A percentile compares a stretch with the other conserved stretches of the same genome.
phyloP scores from a whole-genome alignment of 2,329 filamentous ascomycete genomes.

The Cercospora canescens region DNA sequence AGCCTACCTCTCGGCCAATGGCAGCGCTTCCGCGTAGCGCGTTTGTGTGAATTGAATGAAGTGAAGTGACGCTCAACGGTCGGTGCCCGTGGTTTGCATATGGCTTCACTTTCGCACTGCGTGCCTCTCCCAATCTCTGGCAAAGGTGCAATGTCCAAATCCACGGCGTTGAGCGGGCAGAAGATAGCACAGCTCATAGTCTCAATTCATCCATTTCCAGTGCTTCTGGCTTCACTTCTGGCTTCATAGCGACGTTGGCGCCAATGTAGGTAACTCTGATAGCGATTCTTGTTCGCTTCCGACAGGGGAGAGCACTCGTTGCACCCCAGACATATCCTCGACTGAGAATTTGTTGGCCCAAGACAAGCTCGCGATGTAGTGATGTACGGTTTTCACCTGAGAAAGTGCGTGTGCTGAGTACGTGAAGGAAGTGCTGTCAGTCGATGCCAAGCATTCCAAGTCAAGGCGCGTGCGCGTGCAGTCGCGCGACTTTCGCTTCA shows the following conservation, averaged over 20 bases:
- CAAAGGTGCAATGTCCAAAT: no score
- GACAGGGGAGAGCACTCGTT: not conserved
- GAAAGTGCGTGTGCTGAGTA: not conserved
- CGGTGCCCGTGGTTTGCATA: not conserved
- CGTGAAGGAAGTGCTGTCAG: not conserved
- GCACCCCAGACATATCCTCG: not conserved
- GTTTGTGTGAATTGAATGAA: not conserved
- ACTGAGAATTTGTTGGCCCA: not conserved
- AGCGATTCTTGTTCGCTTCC: not conserved
- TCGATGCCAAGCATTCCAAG: conserved; percentile 1
- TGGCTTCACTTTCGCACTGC: not conserved
- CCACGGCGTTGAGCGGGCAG: not conserved
- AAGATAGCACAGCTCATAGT: not conserved
- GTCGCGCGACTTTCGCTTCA: not conserved
- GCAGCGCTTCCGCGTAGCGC: not conserved
- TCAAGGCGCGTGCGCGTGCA: not conserved
- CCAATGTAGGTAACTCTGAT: not conserved
- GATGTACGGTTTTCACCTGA: not conserved
- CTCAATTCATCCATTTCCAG: not conserved
- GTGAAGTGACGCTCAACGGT: not conserved
- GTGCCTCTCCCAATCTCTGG: not conserved
- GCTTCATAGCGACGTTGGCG: not conserved
- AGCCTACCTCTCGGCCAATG: not conserved
- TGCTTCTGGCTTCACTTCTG: no score
- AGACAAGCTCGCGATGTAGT: not conserved